Percentiles rank a stretch among this genome's conserved stretches.
Conservation (phyloP, 441 rosid genomes). For the Aquilaria agallochum region DNA sequence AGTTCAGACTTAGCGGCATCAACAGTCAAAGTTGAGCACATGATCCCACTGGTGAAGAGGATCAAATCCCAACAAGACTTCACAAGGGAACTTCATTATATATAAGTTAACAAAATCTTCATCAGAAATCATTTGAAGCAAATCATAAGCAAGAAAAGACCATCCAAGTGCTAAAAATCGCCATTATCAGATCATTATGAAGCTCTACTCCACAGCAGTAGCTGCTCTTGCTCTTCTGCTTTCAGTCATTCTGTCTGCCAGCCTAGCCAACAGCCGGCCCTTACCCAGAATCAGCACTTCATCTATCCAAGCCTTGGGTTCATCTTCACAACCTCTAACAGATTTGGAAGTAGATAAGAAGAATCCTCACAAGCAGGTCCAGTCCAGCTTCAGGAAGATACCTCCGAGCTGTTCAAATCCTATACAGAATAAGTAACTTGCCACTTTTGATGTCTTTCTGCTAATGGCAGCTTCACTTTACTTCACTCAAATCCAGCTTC, state of each 20-base stretch:
- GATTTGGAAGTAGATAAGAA: conserved; percentile 31
- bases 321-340: conserved; percentile 25
- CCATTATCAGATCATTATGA: conserved; percentile 29
- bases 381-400: conserved; percentile 54
- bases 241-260: conserved; percentile 38
- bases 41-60: conserved; percentile 35
- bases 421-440: conserved; percentile 64
- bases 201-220: conserved; percentile 21
- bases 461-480: conserved; percentile 18
- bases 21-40: conserved; percentile 67
- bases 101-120: conserved; percentile 11
- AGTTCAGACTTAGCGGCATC: conserved; percentile 26
- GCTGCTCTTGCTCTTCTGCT: conserved; percentile 36
- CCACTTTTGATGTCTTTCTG: conserved; percentile 14
- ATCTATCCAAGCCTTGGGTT: conserved; percentile 15
- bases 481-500: conserved; percentile 20
- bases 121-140: conserved; percentile 3
- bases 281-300: conserved; percentile 14
- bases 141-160: conserved; percentile 4
- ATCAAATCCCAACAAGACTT: conserved; percentile 36
- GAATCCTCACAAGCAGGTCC: conserved; percentile 32
- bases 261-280: conserved; percentile 42
- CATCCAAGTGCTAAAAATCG: neutral
- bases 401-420: conserved; percentile 74
- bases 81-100: conserved; percentile 4